Evolutionary conservation across 2,329 filamentous ascomycete genomes (phyloP).

Genomic region (Graphilbum fragrans): DNA sequence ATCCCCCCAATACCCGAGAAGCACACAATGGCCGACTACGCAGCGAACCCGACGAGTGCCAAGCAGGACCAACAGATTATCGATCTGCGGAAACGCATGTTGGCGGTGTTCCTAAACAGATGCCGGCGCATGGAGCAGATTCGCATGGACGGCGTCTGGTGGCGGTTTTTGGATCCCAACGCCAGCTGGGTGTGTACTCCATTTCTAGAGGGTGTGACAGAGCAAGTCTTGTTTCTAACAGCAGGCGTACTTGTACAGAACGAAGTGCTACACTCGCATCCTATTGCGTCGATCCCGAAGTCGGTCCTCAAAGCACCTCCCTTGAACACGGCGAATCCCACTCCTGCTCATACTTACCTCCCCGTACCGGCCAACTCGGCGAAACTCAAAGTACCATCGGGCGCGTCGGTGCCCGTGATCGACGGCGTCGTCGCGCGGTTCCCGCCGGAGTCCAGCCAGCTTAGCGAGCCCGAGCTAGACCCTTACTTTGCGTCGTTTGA

Average conservation of each 20-base stretch:
- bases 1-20: slow-evolving; percentile 97
- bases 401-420: slow-evolving; percentile 6
- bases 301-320: slow-evolving; percentile 92
- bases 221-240: neutral
- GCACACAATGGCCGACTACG: slow-evolving; percentile 97
- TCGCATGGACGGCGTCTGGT: slow-evolving; percentile 87
- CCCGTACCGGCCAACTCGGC: slow-evolving; percentile 77
- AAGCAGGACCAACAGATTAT: slow-evolving; percentile 98
- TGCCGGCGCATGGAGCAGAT: slow-evolving; percentile 90
- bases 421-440: slow-evolving; percentile 44
- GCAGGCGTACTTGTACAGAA: slow-evolving; percentile 38
- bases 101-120: slow-evolving; percentile 87
- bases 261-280: slow-evolving; percentile 89
- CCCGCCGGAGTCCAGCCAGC: slow-evolving; percentile 60
- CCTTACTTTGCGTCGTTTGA: slow-evolving; percentile 95
- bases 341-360: slow-evolving; percentile 73
- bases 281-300: slow-evolving; percentile 84
- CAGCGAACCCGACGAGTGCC: slow-evolving; percentile 92
- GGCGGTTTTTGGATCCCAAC: slow-evolving; percentile 95
- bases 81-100: slow-evolving; percentile 90
- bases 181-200: slow-evolving; percentile 69
- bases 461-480: slow-evolving; percentile 84
- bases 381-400: slow-evolving; percentile 57
- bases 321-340: slow-evolving; percentile 85
- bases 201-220: neutral